phyloP scores from a whole-genome alignment of 495 filamentous ascomycete genomes.

The Pyrenula massariospora region DNA sequence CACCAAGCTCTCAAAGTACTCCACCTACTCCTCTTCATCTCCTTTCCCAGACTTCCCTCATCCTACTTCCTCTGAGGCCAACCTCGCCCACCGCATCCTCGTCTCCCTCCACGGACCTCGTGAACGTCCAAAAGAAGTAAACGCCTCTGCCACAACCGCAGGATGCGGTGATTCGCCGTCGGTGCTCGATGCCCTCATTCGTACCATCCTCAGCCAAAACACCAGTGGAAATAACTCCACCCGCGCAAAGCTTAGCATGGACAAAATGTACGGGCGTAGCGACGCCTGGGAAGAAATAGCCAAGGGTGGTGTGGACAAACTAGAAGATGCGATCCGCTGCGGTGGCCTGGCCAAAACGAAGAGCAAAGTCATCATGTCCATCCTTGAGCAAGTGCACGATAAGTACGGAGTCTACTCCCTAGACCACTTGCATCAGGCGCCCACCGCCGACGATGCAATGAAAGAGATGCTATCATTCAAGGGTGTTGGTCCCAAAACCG shows the following conservation, averaged over 20 bases:
- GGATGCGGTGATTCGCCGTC: conserved; percentile 93
- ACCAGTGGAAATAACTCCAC: conserved; percentile 57
- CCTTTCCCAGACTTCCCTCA: conserved; percentile 61
- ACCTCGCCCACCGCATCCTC: conserved; percentile 61
- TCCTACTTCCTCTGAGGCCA: conserved; percentile 63
- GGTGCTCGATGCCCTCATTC: conserved; percentile 76
- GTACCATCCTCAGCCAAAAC: conserved; percentile 68
- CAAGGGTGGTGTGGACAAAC: conserved; percentile 59
- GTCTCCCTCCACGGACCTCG: conserved; percentile 46
- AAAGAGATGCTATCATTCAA: conserved; percentile 60
- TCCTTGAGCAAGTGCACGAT: conserved; percentile 67
- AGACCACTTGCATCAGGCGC: conserved; percentile 62
- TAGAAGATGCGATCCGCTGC: conserved; percentile 36
- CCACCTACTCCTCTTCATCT: neutral
- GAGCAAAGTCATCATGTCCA: conserved; percentile 65
- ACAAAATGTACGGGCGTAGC: neutral
- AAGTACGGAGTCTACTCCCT: conserved; percentile 59
- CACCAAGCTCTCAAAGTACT: neutral
- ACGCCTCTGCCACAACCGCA: conserved; percentile 64
- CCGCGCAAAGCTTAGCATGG: conserved; percentile 1
- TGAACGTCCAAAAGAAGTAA: conserved; percentile 23
- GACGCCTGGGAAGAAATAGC: conserved; percentile 38
- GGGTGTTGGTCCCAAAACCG: conserved; percentile 86
- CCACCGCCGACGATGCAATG: conserved; percentile 55
- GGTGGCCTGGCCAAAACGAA: conserved; percentile 62